Evolutionary conservation across 1,284 basidiomycete species (phyloP), one percentile per base, ranked within the genome.

Genomic region (Porodaedalea pini): DNA sequence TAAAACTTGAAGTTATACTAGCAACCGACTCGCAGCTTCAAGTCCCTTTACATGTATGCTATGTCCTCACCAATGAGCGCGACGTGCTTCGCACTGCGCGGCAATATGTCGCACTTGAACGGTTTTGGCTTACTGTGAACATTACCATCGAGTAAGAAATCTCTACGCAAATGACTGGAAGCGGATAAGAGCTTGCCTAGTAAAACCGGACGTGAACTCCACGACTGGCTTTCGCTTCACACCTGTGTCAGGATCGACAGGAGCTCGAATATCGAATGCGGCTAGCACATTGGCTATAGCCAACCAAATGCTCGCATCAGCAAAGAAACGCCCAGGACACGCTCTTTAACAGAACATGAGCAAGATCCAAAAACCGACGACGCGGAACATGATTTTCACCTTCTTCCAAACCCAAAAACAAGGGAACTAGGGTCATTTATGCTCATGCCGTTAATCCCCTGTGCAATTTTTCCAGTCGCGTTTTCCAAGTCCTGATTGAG

Each of bases 311-410:
- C 51, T 41, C 17, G 59, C 37, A 34, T 58, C 50, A 10, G 62
- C 61, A 29, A 66, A 59, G 51, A 53, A 58, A 23, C 60, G 56
- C 11, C 65, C 65, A 17, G 65, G 63, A 51, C 65, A 64, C 6
- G 57, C 54, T 23, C 64, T 65, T 41, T 27, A 27, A 17, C n/a
- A n/a, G 6, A 21, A 23, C 29, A 34, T 7, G 7, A 21, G 17
- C 23, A 17, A 25, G 15, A 27, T 44, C n/a, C 21, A 43, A 41
- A 27, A 23, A 1, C 25, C 10, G 41, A 21, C 2, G n/a, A 21
- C 19, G 6, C 2, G 13, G 19, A 36, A 11, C n/a, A 8, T 25
- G 34, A n/a, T 2, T 34, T 37, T 25, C 25, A 60, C 54, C 54
- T 39, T 41, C 58, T 19, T 15, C 58, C 58, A n/a, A 60, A 60